Conservation (phyloP, 2,329 filamentous ascomycete genomes). For the Pseudodiploospora longispora region DNA sequence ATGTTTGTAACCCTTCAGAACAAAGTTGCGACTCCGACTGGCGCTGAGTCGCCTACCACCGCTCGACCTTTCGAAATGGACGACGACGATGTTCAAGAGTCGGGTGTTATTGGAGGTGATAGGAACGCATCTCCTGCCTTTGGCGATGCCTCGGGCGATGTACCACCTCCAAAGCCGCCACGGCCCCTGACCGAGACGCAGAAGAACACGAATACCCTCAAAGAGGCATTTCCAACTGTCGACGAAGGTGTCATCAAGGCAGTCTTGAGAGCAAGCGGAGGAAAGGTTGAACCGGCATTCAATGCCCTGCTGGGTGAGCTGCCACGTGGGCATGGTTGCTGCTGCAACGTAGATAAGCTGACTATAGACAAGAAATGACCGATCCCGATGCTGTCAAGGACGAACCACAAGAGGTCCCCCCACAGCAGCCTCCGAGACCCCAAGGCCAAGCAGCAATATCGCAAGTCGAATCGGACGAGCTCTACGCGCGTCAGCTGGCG, state of each 20-base stretch:
- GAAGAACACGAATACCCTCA: conserved; percentile 79
- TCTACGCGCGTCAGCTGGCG: conserved; percentile 85
- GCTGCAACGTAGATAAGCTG: neutral
- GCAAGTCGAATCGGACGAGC: conserved; percentile 84
- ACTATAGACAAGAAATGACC: conserved; percentile 55
- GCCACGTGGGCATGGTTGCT: neutral
- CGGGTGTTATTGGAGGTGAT: conserved; percentile 40
- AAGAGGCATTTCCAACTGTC: conserved; percentile 86
- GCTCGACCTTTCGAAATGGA: conserved; percentile 59
- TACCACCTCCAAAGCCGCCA: conserved; percentile 71
- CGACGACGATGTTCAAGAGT: conserved; percentile 61
- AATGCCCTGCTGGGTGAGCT: conserved; percentile 75
- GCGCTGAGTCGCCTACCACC: conserved; percentile 58
- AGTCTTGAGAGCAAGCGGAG: conserved; percentile 76
- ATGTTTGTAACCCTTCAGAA: conserved; percentile 21
- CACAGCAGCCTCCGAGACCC: conserved; percentile 77
- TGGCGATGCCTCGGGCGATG: conserved; percentile 16
- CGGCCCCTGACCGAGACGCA: conserved; percentile 73
- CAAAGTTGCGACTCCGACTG: conserved; percentile 34
- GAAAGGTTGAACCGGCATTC: conserved; percentile 87
- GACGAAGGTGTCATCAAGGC: conserved; percentile 78
- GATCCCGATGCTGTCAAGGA: conserved; percentile 60
- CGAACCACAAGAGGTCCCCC: conserved; percentile 48
- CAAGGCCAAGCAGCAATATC: conserved; percentile 54
- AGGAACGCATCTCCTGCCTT: conserved; percentile 16